Percentiles rank a stretch among this genome's conserved stretches.
These are phyloP conservation scores for Dinochytrium kinnereticum DNA, from an alignment of 371 early-diverging fungal species.

Conservation along the genomic window DNA sequence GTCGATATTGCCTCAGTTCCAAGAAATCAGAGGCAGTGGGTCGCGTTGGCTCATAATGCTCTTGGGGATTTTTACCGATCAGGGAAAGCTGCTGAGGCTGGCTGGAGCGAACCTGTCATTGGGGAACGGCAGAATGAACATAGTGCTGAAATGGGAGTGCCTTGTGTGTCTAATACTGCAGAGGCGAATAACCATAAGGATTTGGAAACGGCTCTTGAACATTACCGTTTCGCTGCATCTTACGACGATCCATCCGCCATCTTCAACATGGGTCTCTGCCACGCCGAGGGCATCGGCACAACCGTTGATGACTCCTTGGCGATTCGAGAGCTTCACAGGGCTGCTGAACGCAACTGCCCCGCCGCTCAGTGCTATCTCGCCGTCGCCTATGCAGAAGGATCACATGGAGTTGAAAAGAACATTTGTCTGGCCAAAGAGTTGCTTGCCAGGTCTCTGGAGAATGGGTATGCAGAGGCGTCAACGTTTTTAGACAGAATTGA, in stretches of 20 bases:
- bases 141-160: background rate
- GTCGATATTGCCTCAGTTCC: background rate
- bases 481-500: background rate
- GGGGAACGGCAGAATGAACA: background rate
- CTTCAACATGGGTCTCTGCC: slow-evolving; percentile 2
- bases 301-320: background rate
- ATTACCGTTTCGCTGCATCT: background rate
- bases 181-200: background rate
- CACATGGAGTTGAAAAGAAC: background rate
- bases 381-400: background rate
- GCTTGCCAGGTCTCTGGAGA: background rate
- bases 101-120: background rate
- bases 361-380: background rate
- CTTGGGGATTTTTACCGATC: background rate
- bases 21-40: background rate
- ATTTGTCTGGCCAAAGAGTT: background rate
- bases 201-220: background rate
- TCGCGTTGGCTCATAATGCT: background rate
- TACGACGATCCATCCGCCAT: background rate
- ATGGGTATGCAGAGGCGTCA: background rate
- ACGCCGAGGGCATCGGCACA: slow-evolving; percentile 2
- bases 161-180: background rate
- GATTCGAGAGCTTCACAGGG: background rate
- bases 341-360: background rate
- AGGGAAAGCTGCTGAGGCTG: background rate